Evolutionary conservation across 805 yeast species (phyloP).

Genomic region (Candida cerambycidarum): DNA sequence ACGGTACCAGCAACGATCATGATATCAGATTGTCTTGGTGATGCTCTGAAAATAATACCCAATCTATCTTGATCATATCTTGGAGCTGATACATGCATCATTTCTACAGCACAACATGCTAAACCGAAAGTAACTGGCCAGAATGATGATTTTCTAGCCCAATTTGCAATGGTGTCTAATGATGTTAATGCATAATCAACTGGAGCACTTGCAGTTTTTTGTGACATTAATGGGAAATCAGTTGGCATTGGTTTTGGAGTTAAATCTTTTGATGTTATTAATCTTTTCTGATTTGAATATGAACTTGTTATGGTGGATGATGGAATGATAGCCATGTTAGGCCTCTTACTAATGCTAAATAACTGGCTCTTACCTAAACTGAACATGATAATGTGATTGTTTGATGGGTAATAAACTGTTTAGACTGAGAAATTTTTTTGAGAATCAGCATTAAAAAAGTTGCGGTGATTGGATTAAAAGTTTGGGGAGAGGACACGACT

Average conservation of each 20-base stretch:
- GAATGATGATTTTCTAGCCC: constrained; percentile 90
- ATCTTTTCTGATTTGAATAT: constrained; percentile 7
- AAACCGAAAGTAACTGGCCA: constrained; percentile 94
- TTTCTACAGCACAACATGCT: constrained; percentile 93
- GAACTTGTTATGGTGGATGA: constrained; percentile 1
- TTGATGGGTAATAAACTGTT: constrained; percentile 2
- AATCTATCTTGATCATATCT: constrained; percentile 89
- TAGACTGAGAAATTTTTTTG: constrained; percentile 1
- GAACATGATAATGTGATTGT: constrained; percentile 19
- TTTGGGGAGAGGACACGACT: constrained; percentile 2
- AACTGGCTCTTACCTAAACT: constrained; percentile 28
- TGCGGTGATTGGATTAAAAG: constrained; percentile 34
- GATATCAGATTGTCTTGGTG: constrained; percentile 89
- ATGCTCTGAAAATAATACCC: constrained; percentile 90
- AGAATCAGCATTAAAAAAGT: constrained; percentile 36
- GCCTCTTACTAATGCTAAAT: constrained; percentile 20
- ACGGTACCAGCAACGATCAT: constrained; percentile 92
- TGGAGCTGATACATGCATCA: constrained; percentile 93
- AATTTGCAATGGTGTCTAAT: constrained; percentile 76
- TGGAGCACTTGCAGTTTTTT: constrained; percentile 53
- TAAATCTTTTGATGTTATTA: constrained; percentile 32
- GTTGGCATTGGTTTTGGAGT: constrained; percentile 58
- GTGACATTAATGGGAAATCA: constrained; percentile 68
- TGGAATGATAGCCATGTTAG: constrained; percentile 10
- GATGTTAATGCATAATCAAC: constrained; percentile 82